phyloP scores from a whole-genome alignment of 176 grass and related monocot genomes.

The Carex scoparia region DNA sequence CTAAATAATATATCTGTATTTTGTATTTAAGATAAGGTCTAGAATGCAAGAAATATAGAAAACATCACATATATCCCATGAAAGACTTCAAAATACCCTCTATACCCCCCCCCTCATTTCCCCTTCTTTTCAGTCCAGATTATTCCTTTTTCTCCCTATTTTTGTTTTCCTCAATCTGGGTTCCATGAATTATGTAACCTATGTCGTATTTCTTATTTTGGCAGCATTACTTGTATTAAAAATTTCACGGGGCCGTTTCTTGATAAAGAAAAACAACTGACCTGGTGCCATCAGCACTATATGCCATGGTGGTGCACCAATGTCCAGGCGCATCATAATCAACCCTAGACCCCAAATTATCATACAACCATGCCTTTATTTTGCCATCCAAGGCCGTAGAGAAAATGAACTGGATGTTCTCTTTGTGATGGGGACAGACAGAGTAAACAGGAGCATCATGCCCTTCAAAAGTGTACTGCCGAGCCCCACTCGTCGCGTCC shows the following conservation, averaged over 20 bases:
- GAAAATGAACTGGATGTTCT: slow-evolving; percentile 99
- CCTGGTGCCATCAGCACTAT: slow-evolving; percentile 97
- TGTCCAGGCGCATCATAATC: slow-evolving; percentile 99
- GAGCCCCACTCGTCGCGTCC: slow-evolving; percentile 77
- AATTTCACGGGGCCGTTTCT: neutral
- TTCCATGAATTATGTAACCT: too few species aligned
- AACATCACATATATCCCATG: neutral
- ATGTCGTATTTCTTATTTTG: neutral
- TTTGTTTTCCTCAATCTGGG: neutral
- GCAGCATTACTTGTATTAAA: neutral
- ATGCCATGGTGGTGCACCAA: slow-evolving; percentile 99
- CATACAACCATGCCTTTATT: slow-evolving; percentile 99
- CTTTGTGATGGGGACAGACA: slow-evolving; percentile 94
- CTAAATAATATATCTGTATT: neutral
- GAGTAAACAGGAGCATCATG: slow-evolving; percentile 99
- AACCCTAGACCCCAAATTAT: slow-evolving; percentile 96
- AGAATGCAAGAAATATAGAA: neutral
- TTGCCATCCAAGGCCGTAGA: slow-evolving; percentile 98
- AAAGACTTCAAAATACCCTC: neutral
- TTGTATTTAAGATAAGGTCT: neutral
- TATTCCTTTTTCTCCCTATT: neutral
- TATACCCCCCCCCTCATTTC: neutral
- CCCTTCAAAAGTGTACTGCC: slow-evolving; percentile 87
- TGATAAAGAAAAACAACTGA: slow-evolving; percentile 25
- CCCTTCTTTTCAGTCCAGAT: neutral